A percentile compares a stretch with the other conserved stretches of the same genome.
Evolutionary conservation across 345 rosid species (phyloP).

Genomic region (Acer campestre): DNA sequence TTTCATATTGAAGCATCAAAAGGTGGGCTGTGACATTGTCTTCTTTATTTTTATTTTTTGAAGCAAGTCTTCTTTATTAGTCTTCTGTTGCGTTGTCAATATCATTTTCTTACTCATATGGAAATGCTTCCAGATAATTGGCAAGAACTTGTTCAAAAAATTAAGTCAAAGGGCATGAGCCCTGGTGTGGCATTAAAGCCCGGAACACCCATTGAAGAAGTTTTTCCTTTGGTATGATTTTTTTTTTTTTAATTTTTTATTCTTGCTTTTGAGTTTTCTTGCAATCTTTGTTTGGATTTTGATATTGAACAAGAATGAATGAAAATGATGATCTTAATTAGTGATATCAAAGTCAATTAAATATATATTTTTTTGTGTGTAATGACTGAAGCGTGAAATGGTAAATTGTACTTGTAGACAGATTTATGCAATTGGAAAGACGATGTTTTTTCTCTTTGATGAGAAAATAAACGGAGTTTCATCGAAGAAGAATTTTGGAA

Average conservation of each 20-base stretch:
- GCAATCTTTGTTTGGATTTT: not conserved
- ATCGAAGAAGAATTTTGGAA: not conserved
- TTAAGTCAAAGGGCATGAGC: constrained; percentile 83
- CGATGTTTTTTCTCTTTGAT: not conserved
- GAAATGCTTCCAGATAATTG: constrained; percentile 62
- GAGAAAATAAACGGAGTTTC: not conserved
- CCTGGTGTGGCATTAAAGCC: constrained; percentile 89
- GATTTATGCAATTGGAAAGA: not conserved
- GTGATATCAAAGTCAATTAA: not conserved
- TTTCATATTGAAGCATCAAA: constrained; percentile 84
- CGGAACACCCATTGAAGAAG: constrained; percentile 81
- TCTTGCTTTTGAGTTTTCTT: constrained; percentile 2
- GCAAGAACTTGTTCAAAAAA: constrained; percentile 67
- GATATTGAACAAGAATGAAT: not conserved
- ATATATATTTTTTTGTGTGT: not conserved
- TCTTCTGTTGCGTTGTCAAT: not conserved
- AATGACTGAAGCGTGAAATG: not conserved
- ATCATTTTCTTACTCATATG: not conserved
- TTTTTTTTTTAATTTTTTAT: too few species aligned
- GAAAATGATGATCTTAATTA: not conserved
- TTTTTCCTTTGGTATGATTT: constrained; percentile 73
- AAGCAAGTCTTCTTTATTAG: not conserved
- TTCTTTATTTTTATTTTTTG: not conserved
- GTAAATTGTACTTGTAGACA: not conserved
- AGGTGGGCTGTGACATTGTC: constrained; percentile 44